Base-by-base conservation (phyloP, 2,329 filamentous ascomycete genomes). In the Chaetomium sp. region DNA sequence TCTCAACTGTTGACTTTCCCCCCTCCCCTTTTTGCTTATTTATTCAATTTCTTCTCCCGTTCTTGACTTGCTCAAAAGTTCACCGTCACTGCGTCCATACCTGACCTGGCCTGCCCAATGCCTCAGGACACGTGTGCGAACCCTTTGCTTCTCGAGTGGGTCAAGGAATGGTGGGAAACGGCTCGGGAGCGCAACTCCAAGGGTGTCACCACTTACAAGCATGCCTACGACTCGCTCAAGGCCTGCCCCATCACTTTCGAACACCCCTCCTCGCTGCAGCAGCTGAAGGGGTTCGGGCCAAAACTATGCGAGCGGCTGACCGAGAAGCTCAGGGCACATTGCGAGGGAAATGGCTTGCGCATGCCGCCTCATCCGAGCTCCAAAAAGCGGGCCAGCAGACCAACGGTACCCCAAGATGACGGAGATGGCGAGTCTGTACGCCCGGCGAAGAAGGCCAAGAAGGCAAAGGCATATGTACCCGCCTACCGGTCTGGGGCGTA, bases 221-320 rank as follows among this genome's bases (percentile, higher is more conserved):
- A 89, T 70, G 91, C 91, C 0, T 92, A 92, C 72, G 84, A 91
- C 64, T 90, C 91, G 2, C 85, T 95, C 75, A 91, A 88, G 76
- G 85, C 85, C 13, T 93, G 90, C 68, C 91, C 91, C 0, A 79
- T 92, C 47, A 77, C 78, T 1, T 91, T 92, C 69, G 79, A 84
- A 21, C 91, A 95, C 74, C 91, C 91, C 2, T 87, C 87, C 6
- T 85, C 93, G 77, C 85, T 91, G 1, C 83, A 88, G 70, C 85
- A 89, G 70, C 82, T 95, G n/a, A 87, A 87, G 66, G 90, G 90
- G 0, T 87, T 93, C 65, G 91, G 91, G 0, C 84, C 86, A 0
- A 92, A 89, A 70, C 78, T 93, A 19, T 92, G 88, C 71, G 83
- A 87, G 62, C 83, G 88, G 8, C 81, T 95, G 54, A 88, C 89